These are phyloP conservation scores for Nissolia schottii DNA, from an alignment of 306 rosid species.

Conservation along the genomic window DNA sequence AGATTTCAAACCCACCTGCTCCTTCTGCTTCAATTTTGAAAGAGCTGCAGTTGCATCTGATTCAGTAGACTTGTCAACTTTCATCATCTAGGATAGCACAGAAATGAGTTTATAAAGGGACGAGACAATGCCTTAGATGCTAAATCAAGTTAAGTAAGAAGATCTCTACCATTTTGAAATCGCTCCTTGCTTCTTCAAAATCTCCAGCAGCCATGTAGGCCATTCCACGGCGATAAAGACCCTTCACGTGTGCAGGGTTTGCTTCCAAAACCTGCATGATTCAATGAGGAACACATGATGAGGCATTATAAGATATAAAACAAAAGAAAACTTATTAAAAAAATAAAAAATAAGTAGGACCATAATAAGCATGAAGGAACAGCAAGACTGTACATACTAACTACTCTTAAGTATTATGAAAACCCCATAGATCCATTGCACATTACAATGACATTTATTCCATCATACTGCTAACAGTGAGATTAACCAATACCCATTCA, in stretches of 20 bases:
- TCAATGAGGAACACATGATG: slow-evolving; percentile 18
- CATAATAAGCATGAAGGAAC: neutral
- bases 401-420: neutral
- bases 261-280: slow-evolving; percentile 76
- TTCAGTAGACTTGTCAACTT: slow-evolving; percentile 71
- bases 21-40: slow-evolving; percentile 65
- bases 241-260: slow-evolving; percentile 85
- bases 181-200: slow-evolving; percentile 82
- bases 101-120: slow-evolving; percentile 17
- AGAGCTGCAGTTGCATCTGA: slow-evolving; percentile 88
- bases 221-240: slow-evolving; percentile 98
- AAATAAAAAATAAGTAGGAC: neutral
- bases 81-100: slow-evolving; percentile 58
- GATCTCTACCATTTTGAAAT: slow-evolving; percentile 65
- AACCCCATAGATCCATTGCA: neutral
- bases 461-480: neutral
- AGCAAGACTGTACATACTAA: neutral
- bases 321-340: neutral
- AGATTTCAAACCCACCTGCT: slow-evolving; percentile 52
- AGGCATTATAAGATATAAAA: neutral
- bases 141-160: neutral
- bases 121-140: neutral
- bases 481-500: neutral
- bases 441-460: neutral
- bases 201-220: slow-evolving; percentile 84